Conservation (phyloP, 2,329 filamentous ascomycete species). For the Pleomassaria siparia region DNA sequence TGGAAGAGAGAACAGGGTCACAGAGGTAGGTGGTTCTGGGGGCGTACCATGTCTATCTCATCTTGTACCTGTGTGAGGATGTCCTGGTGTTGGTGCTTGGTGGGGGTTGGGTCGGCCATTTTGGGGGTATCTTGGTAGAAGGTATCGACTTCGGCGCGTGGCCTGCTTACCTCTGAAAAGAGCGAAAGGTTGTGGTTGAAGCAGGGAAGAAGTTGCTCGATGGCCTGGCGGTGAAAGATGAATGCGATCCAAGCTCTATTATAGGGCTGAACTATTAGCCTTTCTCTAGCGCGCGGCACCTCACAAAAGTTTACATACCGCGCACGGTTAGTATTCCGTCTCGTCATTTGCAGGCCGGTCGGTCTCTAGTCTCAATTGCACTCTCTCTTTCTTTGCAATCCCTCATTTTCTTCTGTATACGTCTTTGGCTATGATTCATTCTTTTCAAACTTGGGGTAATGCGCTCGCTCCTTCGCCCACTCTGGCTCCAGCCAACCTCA, state of each 20-base stretch:
- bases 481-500: constrained; percentile 22
- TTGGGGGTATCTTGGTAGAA: no score
- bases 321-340: constrained; percentile 3
- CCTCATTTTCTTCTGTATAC: constrained; percentile 20
- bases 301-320: constrained; percentile 20
- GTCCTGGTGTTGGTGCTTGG: constrained; percentile 48
- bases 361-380: neutral
- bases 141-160: no score
- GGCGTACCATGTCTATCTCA: constrained; percentile 73
- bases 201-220: neutral
- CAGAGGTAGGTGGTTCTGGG: neutral
- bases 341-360: neutral
- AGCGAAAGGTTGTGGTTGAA: neutral
- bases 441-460: constrained; percentile 23
- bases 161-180: neutral
- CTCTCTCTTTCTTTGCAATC: constrained; percentile 6
- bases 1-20: neutral
- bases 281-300: constrained; percentile 16
- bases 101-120: constrained; percentile 53
- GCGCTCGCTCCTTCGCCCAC: constrained; percentile 25
- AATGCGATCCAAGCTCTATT: neutral
- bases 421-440: constrained; percentile 18
- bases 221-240: neutral
- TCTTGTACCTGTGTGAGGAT: constrained; percentile 82
- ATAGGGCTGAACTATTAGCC: constrained; percentile 25